These are phyloP conservation scores for Cytidiella melzeri DNA, from an alignment of 768 basidiomycete genomes.

Conservation along the genomic window DNA sequence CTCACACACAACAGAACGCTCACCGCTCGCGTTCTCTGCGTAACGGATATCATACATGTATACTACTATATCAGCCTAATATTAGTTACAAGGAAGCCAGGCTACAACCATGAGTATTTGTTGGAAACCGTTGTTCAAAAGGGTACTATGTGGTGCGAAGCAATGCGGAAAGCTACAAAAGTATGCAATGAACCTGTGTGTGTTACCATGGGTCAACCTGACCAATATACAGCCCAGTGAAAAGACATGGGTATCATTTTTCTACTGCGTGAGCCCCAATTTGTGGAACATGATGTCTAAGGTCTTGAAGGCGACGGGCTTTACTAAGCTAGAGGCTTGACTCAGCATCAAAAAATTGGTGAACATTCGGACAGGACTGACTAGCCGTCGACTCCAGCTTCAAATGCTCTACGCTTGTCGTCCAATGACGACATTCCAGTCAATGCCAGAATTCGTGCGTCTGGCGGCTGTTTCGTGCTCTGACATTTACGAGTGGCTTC, in stretches of 20 bases:
- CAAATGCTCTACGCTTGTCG: constrained; percentile 87
- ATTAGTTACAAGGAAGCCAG: too few relatives aligned
- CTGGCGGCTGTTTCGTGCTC: constrained; percentile 15
- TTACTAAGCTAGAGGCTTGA: constrained; percentile 60
- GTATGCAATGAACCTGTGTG: too few relatives aligned
- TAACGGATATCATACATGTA: too few relatives aligned
- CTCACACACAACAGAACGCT: too few relatives aligned
- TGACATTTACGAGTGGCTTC: constrained; percentile 41
- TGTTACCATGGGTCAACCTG: not conserved
- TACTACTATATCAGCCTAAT: too few relatives aligned
- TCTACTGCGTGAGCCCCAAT: constrained; percentile 40
- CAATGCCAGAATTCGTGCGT: constrained; percentile 70
- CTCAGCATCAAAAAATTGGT: constrained; percentile 3
- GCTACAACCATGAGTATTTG: too few relatives aligned
- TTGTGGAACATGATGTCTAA: constrained; percentile 79
- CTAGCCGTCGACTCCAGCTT: constrained; percentile 95
- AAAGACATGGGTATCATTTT: not conserved
- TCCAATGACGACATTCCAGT: constrained; percentile 93
- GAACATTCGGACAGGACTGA: constrained; percentile 36
- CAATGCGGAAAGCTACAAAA: too few relatives aligned
- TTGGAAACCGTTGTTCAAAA: too few relatives aligned
- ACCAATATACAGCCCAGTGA: not conserved
- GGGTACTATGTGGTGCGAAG: too few relatives aligned
- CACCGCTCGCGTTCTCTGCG: too few relatives aligned
- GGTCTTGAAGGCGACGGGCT: constrained; percentile 92